These are phyloP conservation scores for Cicer pinnatifidum DNA, from an alignment of 306 rosid species.

Conservation along the genomic window DNA sequence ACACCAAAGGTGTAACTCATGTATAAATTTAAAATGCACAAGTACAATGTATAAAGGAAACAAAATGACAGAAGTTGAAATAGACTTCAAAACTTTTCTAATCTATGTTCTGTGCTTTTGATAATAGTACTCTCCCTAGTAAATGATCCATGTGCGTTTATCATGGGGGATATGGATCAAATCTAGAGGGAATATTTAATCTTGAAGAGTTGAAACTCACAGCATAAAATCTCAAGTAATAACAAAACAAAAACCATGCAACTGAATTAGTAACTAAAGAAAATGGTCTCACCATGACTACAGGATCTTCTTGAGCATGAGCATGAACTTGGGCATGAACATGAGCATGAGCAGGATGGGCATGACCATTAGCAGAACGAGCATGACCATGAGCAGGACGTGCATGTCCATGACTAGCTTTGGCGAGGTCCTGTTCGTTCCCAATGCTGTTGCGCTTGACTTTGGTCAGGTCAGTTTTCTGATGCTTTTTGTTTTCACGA, in stretches of 20 bases:
- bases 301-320: constrained; percentile 40
- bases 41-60: not conserved
- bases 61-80: not conserved
- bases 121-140: constrained; percentile 14
- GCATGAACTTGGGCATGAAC: constrained; percentile 15
- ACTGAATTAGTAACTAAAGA: not conserved
- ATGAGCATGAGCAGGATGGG: constrained; percentile 27
- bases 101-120: not conserved
- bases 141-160: constrained; percentile 52
- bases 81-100: not conserved
- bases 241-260: not conserved
- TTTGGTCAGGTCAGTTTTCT: constrained; percentile 57
- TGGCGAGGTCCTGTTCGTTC: not conserved
- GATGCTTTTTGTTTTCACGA: constrained; percentile 63
- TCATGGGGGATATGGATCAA: constrained; percentile 53
- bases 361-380: not conserved
- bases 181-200: constrained; percentile 25
- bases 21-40: not conserved
- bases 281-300: constrained; percentile 44
- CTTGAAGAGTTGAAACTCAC: constrained; percentile 1
- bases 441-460: constrained; percentile 60
- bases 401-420: constrained; percentile 6
- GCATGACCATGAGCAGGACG: constrained; percentile 31
- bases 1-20: not conserved
- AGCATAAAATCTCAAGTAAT: constrained; percentile 6